Evolutionary conservation across 768 basidiomycete species (phyloP).

Genomic region (Leccinum arenicola): DNA sequence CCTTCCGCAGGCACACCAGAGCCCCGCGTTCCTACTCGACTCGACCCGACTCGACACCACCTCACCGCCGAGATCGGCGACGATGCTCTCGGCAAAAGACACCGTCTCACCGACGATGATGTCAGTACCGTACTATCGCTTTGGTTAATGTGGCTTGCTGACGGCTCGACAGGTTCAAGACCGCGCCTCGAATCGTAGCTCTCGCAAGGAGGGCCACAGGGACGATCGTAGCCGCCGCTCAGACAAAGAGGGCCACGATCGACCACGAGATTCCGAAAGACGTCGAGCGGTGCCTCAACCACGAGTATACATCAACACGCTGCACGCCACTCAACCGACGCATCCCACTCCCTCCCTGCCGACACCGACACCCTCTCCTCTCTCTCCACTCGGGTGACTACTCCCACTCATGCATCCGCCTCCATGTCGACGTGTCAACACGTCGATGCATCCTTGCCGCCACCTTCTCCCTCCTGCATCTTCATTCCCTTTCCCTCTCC

Average conservation of each 20-base stretch:
- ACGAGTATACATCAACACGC: not conserved
- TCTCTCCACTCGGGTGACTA: too few species aligned
- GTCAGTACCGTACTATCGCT: constrained; percentile 39
- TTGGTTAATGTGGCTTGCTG: constrained; percentile 7
- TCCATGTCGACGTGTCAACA: too few species aligned
- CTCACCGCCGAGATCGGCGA: constrained; percentile 44
- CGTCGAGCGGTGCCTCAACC: constrained; percentile 61
- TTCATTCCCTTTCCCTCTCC: too few species aligned
- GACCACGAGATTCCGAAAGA: constrained; percentile 64
- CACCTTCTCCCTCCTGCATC: too few species aligned
- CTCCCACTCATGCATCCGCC: too few species aligned
- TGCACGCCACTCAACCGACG: too few species aligned
- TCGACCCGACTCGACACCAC: constrained; percentile 58
- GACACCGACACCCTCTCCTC: constrained; percentile 41
- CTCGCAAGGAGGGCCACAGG: constrained; percentile 73
- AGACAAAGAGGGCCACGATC: constrained; percentile 70
- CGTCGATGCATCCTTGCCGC: too few species aligned
- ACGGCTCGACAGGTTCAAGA: constrained; percentile 51
- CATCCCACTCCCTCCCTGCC: not conserved
- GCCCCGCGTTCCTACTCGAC: constrained; percentile 57
- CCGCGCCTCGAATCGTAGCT: constrained; percentile 74
- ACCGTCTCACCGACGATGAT: constrained; percentile 69
- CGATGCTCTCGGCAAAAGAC: constrained; percentile 70
- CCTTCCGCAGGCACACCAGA: constrained; percentile 38
- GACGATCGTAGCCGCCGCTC: constrained; percentile 69